phyloP scores from a whole-genome alignment of 345 rosid species.

The Corymbia maculata region DNA sequence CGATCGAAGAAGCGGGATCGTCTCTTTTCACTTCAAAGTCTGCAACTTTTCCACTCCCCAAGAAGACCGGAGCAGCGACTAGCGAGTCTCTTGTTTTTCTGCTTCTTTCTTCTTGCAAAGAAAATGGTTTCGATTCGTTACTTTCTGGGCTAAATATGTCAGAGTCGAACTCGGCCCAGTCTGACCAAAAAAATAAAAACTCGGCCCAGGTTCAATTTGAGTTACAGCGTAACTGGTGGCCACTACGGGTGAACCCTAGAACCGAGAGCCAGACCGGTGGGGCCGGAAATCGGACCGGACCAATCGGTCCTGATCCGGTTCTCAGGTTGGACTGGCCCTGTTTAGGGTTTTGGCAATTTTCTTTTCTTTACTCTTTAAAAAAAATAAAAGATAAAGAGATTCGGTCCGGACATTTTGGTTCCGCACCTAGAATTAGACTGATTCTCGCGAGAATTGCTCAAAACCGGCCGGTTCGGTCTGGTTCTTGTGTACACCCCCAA shows the following conservation, averaged over 20 bases:
- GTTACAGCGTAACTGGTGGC: neutral
- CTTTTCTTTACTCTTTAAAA: no score
- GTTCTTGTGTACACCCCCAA: accelerated
- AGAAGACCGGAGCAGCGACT: neutral
- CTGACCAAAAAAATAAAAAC: neutral
- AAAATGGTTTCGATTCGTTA: accelerated
- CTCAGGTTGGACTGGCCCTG: neutral
- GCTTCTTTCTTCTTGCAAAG: neutral
- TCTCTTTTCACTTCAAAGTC: neutral
- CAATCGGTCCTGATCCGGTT: neutral
- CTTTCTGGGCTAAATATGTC: accelerated
- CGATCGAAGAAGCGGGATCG: neutral
- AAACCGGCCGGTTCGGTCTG: accelerated
- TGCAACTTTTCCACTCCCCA: neutral
- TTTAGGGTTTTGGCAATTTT: neutral
- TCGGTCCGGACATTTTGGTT: no score
- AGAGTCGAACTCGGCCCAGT: neutral
- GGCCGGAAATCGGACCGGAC: neutral
- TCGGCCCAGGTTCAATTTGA: neutral
- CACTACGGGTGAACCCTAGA: neutral
- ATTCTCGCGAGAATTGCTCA: accelerated
- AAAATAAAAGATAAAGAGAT: no score
- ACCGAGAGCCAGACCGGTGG: neutral
- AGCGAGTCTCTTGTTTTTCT: accelerated
- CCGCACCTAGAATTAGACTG: accelerated